Evolutionary conservation across 2,329 filamentous ascomycete genomes (phyloP), one percentile per base, ranked within the genome.

Genomic region (Hypoxylon sp.): DNA sequence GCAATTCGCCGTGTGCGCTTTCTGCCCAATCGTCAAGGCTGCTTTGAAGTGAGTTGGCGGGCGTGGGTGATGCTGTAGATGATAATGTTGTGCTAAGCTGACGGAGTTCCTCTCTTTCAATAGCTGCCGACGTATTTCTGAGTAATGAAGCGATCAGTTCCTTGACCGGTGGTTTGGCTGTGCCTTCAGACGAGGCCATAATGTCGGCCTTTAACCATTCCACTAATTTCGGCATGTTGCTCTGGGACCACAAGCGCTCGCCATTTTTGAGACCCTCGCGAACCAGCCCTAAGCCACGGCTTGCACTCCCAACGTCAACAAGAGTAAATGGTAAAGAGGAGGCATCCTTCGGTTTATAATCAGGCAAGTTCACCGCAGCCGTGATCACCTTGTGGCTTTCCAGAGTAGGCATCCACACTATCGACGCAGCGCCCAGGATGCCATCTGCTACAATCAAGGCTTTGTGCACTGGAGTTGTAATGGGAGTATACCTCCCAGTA

Each of bases 401-500:
- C 1, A 79, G 49, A 33, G 81, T 65, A 16, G 82, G 78, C 48
- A 85, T 74, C 7, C 80, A 73, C 4, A 84, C 76, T 5, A 87
- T 70, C 1, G 84, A 81, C 4, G 89, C 82, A 0, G 91, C 87
- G 6, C 91, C 93, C 55, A 86, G 80, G 2, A 97, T 79, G 0
- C 93, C 93, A 50, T 92, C 85, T 0, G 88, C 89, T 7, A 97
- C 85, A 8, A 97, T 72, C 14, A 97, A 79, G 0, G 90, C 88
- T 74, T 90, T 92, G 75, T 98, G 95, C 0, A 97, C 93, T 0
- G 95, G 94, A 45, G 93, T 93, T 5, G 89, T 87, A 42, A 96
- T 83, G 14, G 89, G 85, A 11, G 89, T 88, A 60, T 88, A 85
- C 65, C 88, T 83, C 7, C 89, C 89, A 14, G 86, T 87, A 64